Base-by-base conservation (phyloP, 352 stramenopile species). In the Phytophthora tubulina region DNA sequence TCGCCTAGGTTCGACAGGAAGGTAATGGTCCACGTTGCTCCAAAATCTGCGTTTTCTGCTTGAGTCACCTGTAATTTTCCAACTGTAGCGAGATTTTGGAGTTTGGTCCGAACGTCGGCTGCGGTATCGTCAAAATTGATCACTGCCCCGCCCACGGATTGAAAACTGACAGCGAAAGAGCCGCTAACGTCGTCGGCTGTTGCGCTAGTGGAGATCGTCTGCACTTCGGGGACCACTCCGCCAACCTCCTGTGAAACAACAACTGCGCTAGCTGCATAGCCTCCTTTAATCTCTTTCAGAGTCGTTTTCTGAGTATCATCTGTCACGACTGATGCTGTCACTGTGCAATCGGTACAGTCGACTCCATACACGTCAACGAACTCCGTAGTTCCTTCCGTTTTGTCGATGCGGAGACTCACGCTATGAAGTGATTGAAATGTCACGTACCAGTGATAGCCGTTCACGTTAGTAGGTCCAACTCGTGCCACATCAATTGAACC, bases 51-150 rank as follows among this genome's bases (percentile, higher is more conserved):
- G 58, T 91, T 91, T 3, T 59, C 51, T 1, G 44, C 63, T 6
- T 77, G 80, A 14, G 81, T 89, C 32, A 95, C 84, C 46, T 91
- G 91, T 30, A 94, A 35, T 4, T 76, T 76, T 2, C 88, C 88
- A 30, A 94, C 70, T 0, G 86, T 88, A 31, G 88, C 73, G 1
- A 95, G 30, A 21, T 76, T 86, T 52, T 95, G 82, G 1, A 95
- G 72, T 51, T 93, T 95, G 5, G 85, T 89, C 42, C 85, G 80
- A n/a, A 95, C 76, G 48, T 95, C 88, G 0, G 59, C 61, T 15
- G 85, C 83, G 7, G 85, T 93, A 46, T 95, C 88, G 45, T 93
- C 82, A 61, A 76, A 84, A 63, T 91, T 90, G 55, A 95, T 80
- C 3, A 88, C 70, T 31, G 76, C 86, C 7, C 79, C 56, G 44